Evolutionary conservation across 225 moss, liverwort and hornwort species (phyloP).

Genomic region (Rhytidiadelphus loreus): DNA sequence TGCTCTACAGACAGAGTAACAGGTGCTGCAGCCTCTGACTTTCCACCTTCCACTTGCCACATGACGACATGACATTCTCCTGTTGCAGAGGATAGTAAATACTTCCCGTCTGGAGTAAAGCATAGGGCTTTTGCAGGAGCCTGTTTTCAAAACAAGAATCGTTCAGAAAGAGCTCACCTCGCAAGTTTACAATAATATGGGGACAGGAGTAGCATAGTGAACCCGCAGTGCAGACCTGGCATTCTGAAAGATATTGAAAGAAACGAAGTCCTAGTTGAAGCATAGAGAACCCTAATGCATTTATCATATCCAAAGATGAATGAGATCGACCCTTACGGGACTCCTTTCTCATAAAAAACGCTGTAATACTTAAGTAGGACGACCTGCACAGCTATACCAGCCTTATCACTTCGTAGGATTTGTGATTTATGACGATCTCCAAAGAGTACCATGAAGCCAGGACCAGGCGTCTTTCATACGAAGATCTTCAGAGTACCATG

Average conservation of each 20-base stretch:
- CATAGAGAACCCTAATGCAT: neutral
- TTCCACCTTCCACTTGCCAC: slow-evolving; percentile 57
- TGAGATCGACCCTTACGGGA: neutral
- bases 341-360: neutral
- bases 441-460: neutral
- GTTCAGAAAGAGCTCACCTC: neutral
- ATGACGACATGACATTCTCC: slow-evolving; percentile 77
- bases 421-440: neutral
- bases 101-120: slow-evolving; percentile 73
- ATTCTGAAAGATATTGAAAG: neutral
- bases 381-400: neutral
- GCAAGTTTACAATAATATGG: neutral
- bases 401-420: neutral
- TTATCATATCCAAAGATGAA: neutral
- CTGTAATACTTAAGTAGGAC: neutral
- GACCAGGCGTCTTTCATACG: neutral
- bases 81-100: slow-evolving; percentile 58
- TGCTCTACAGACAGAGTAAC: slow-evolving; percentile 66
- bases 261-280: neutral
- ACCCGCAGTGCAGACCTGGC: neutral
- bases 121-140: slow-evolving; percentile 54
- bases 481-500: neutral
- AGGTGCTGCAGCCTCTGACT: slow-evolving; percentile 24
- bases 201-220: neutral
- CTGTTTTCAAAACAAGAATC: slow-evolving; percentile 19